Base-by-base conservation (phyloP, 768 basidiomycete genomes). In the Russula sp. region DNA sequence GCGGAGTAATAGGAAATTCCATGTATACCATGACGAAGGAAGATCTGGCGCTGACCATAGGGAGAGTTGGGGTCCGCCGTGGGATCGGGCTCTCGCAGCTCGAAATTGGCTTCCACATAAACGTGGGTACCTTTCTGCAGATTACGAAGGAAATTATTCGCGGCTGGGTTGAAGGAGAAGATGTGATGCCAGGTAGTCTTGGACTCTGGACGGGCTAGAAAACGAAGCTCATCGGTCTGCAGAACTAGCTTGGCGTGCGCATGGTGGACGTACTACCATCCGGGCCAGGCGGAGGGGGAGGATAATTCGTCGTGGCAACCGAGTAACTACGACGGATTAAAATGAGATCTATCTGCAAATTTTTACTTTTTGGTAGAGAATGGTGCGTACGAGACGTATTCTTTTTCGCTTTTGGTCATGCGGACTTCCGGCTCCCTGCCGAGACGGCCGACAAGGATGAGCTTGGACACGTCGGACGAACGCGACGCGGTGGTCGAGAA, bases 61-160 rank as follows among this genome's bases (percentile, higher is more conserved):
- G 86, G 82, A 0, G 88, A 82, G 55, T 80, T 74, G 2, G 88
- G 79, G 56, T 91, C 88, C 13, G 88, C 83, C 44, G 76, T 78
- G 6, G 79, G 73, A 45, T 88, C 87, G 9, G 90, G 82, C 62
- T 92, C 88, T 44, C 86, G 82, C 27, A 93, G 73, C 73, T 92
- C 90, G 64, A 81, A 92, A 67, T 77, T 79, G 34, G 91, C 86
- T 73, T 95, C 92, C 40, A 90, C 91, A 64, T 85, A 93, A 18
- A 95, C 91, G 62, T 77, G 84, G 54, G 82, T 76, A 6, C 92
- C 92, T 66, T 89, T 89, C 68, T 74, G 80, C 45, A 95, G 71
- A 48, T 75, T 83, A 62, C 76, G 78, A 40, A 95, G 81, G 69
- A 82, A 90, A 62, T 77, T 83, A 67, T 86, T 86, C n/a, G 83